Base-by-base conservation (phyloP, 1,284 basidiomycete species). In the Tilletia caries region DNA sequence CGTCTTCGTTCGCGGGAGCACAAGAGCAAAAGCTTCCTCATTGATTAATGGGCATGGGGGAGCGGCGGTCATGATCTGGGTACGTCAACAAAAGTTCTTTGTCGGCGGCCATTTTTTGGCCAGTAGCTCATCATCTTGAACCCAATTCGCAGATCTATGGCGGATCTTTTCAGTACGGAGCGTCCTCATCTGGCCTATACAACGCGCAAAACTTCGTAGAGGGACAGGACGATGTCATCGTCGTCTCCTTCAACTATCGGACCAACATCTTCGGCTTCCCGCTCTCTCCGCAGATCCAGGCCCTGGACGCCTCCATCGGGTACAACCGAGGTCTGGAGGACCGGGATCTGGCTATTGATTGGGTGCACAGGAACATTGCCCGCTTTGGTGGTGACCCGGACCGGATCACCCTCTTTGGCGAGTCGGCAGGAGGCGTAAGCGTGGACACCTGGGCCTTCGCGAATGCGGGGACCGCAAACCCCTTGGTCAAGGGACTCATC, bases 301-400 rank as follows among this genome's bases (percentile, higher is more conserved):
- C 43, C 8, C 18, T n/a, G 10, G 37, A 18, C 32, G 29, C 67
- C 67, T 18, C 71, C 66, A 72, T 73, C 0, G 75, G 75, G 67
- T 62, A 18, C 27, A 89, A 90, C 73, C 87, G 85, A 10, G 89
- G 89, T 0, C 87, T 90, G 75, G 83, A 84, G 41, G 90, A 90
- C 80, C 88, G 91, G 74, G 82, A 86, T 1, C 83, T 85, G 44
- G 18, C 88, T 0, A 82, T 91, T 1, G 73, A 82, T 20, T 91
- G 89, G 82, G 76, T 91, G 2, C 87, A 89, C 70, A 78, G 88
- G 13, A 89, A 91, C 71, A 87, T 91, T 37, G 84, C 83, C 0
- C 83, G 83, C 0, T 91, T 91, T 75, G 89, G 89, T 2, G 90
- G 90, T 0, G 88, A 90, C 79, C 86, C 87, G 20, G 73, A 79